phyloP scores from a whole-genome alignment of 306 rosid species.

The Citrullus colocynthis region DNA sequence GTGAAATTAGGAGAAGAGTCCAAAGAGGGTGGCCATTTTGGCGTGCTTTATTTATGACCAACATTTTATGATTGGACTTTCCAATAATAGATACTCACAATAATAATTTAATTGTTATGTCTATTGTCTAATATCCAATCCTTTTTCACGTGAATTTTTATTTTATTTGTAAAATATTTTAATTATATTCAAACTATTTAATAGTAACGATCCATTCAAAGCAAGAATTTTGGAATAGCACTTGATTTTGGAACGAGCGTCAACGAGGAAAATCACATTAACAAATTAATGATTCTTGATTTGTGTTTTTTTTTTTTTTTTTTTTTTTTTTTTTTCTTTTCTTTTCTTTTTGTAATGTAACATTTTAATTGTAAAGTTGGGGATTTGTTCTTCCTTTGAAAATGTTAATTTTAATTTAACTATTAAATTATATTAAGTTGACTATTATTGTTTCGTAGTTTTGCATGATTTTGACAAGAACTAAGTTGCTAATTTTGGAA shows the following conservation, averaged over 20 bases:
- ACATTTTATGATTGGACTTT: background rate
- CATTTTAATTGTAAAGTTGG: no score
- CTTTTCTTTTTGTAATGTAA: no score
- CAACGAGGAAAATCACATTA: background rate
- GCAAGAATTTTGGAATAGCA: background rate
- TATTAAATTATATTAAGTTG: no score
- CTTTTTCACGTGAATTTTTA: background rate
- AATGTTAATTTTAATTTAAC: no score
- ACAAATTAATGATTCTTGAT: background rate
- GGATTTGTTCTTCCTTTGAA: no score
- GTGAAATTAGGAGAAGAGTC: background rate
- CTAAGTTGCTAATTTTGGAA: no score
- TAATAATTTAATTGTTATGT: background rate
- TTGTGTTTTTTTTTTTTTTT: no score
- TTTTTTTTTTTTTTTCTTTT: no score
- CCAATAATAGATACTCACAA: background rate
- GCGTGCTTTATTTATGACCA: background rate
- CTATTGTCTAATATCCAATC: background rate
- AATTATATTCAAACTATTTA: background rate
- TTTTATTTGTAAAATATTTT: background rate
- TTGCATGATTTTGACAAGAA: no score
- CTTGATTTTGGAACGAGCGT: background rate
- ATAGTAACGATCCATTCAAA: background rate
- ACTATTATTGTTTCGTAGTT: no score
- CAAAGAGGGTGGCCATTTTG: background rate